Base-by-base conservation (phyloP, 163 green algal genomes). In the Volvox carteri region DNA sequence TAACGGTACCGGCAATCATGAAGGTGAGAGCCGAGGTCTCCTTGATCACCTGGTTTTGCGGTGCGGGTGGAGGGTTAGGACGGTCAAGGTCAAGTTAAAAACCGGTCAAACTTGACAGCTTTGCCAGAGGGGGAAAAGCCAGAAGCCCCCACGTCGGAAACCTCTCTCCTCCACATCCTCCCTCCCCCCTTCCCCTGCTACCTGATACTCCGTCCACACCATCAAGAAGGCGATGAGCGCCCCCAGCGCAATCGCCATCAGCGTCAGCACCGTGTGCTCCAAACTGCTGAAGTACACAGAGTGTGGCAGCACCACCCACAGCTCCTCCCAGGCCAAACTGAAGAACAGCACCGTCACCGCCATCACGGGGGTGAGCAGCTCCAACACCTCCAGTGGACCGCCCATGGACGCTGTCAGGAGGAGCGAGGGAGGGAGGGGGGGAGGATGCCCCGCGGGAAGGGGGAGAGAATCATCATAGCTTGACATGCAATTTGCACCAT, bases 1-100 rank as follows among this genome's bases (percentile, higher is more conserved):
- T 99, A 83, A 97, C 96, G 0, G 96, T 98, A 25, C 97, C 96
- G 0, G 96, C 96, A 12, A 99, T 95, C 95, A 98, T 98, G 92
- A 99, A 98, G 2, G 96, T 98, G 8, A 99, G 93, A 23, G 97
- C 96, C 4, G 92, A 96, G 3, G 97, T 99, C 84, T 89, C 84
- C 84, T 89, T 89, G 68, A 89, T 89, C 84, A 89, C 84, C 84
- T 89, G 81, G 16, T 56, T 46, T 65, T 65, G 50, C 3, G 76
- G 50, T n/a, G n/a, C n/a, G n/a, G 50, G n/a, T 4, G 46, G 2
- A 30, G 74, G 74, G 46, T 30, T 19, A 58, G 39, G 70, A 50
- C n/a, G n/a, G n/a, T n/a, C n/a, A n/a, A n/a, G n/a, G n/a, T n/a
- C n/a, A n/a, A n/a, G n/a, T n/a, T n/a, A n/a, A n/a, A n/a, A n/a